These are phyloP conservation scores for Psophocarpus tetragonolobus DNA, from an alignment of 306 rosid genomes.

Conservation along the genomic window DNA sequence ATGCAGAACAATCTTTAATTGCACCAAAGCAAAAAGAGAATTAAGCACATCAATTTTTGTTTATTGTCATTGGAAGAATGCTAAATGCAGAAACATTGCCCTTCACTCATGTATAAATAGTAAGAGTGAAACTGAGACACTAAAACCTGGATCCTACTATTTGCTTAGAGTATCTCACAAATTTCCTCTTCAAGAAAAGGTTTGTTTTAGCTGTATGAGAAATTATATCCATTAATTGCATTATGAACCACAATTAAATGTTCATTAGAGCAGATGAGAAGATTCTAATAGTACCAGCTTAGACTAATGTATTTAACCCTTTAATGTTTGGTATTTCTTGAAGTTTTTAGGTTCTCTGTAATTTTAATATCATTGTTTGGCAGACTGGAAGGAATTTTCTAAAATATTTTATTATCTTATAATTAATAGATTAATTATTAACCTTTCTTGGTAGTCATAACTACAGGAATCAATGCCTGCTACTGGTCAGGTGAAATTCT, in stretches of 20 bases:
- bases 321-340: not conserved
- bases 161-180: conserved; percentile 73
- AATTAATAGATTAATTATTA: not conserved
- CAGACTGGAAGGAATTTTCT: not conserved
- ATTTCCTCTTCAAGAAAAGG: conserved; percentile 70
- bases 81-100: conserved; percentile 56
- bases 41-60: conserved; percentile 43
- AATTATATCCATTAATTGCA: conserved; percentile 14
- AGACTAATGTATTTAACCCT: not conserved
- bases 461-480: not conserved
- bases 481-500: not conserved
- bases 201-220: conserved; percentile 30
- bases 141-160: conserved; percentile 63
- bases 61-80: conserved; percentile 57
- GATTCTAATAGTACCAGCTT: not conserved
- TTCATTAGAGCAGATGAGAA: conserved; percentile 29
- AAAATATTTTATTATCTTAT: conserved; percentile 5
- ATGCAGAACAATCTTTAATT: conserved; percentile 62
- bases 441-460: conserved; percentile 12
- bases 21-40: conserved; percentile 43
- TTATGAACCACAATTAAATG: conserved; percentile 3
- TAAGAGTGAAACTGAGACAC: conserved; percentile 46
- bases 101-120: conserved; percentile 35
- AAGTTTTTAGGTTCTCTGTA: conserved; percentile 2
- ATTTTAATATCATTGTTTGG: not conserved